Evolutionary conservation across 1,284 basidiomycete genomes (phyloP), one percentile per base, ranked within the genome.

Genomic region (Tilletia setariae): DNA sequence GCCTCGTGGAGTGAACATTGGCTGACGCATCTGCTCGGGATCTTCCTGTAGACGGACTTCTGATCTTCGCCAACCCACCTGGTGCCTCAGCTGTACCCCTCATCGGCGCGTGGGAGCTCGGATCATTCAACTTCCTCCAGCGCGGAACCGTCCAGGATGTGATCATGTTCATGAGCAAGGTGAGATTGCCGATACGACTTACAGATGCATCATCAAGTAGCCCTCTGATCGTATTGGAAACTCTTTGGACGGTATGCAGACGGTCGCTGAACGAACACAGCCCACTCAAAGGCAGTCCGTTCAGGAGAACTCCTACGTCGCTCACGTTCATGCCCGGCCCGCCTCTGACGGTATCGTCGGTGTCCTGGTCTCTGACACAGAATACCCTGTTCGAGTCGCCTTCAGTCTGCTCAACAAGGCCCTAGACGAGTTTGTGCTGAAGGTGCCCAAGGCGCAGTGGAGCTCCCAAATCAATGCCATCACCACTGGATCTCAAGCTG

Each of bases 321-420:
- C 94, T 0, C 94, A 98, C 85, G 92, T 93, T 44, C 96, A 94
- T 84, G 74, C 84, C 15, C 77, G 79, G 1, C 80, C 80, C 0
- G 78, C 81, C n/a, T 76, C 79, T 8, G 83, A 83, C 64, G 76
- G 76, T 35, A 70, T 78, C 62, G 70, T 83, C 90, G 95, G 89
- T 64, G 92, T 98, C 70, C 89, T 98, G 80, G 91, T 98, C 78
- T 91, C 93, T 47, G 95, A 98, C 85, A 87, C 91, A 65, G 95
- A 98, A 82, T 99, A 99, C 85, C 96, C 95, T 63, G 91, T 93
- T 67, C 90, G 96, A 67, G 93, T 95, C 9, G 95, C 94, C 1
- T 98, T 97, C 86, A 95, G 94, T 4, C 87, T 99, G 49, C 86
- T 99, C 70, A 90, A 93, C 74, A 98, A 98, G 85, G 83, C 96